Conservation (phyloP, 768 basidiomycete species). For the Dendrothele bispora region DNA sequence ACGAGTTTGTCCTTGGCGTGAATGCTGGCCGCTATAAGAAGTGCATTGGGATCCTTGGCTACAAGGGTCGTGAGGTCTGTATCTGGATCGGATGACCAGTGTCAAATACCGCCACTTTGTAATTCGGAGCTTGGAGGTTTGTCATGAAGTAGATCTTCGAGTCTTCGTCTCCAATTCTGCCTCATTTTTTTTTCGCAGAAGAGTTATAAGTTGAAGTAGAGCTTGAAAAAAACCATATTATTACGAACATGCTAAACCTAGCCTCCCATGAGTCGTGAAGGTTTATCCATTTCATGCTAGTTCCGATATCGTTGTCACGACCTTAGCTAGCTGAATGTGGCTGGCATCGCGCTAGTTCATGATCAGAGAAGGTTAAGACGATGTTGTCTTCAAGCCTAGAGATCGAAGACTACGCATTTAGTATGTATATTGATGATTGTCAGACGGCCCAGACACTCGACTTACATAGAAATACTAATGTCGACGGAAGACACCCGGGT, state of each 20-base stretch:
- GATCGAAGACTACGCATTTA: too few species aligned
- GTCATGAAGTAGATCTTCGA: slow-evolving; percentile 5
- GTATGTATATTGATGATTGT: too few species aligned
- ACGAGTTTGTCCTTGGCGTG: neutral
- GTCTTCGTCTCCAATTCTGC: slow-evolving; percentile 3
- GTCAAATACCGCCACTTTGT: neutral
- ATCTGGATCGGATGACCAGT: neutral
- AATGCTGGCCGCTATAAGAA: slow-evolving; percentile 5
- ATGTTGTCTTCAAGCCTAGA: too few species aligned
- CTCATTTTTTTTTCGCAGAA: too few species aligned
- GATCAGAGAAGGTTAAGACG: neutral
- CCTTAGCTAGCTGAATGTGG: slow-evolving; percentile 1
- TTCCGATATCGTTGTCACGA: neutral
- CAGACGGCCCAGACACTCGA: too few species aligned
- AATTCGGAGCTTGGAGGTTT: slow-evolving; percentile 1
- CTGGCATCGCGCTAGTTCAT: slow-evolving; percentile 2
- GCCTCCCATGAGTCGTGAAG: slow-evolving; percentile 3
- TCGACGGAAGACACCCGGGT: too few species aligned
- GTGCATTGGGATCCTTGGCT: neutral
- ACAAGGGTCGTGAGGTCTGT: neutral
- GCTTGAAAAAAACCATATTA: too few species aligned
- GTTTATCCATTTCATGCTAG: neutral
- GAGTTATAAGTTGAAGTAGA: neutral
- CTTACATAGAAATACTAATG: too few species aligned
- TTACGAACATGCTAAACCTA: slow-evolving; percentile 1